phyloP scores from a whole-genome alignment of 2,329 filamentous ascomycete species.

The Pseudopithomyces chartarum region DNA sequence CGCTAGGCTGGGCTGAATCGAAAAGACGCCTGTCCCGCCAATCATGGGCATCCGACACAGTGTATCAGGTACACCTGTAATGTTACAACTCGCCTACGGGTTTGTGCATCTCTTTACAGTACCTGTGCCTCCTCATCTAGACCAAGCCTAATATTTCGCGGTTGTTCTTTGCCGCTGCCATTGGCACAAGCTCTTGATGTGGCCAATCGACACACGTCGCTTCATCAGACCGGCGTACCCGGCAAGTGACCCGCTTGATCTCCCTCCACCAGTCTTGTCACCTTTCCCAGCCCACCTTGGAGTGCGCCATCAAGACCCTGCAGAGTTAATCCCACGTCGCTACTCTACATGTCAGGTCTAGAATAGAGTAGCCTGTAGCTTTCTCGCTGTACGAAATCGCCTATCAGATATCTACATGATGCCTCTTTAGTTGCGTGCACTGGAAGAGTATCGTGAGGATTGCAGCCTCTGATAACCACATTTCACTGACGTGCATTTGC shows the following conservation, averaged over 20 bases:
- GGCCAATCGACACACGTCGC: not conserved
- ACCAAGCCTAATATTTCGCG: not conserved
- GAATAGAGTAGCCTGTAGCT: not conserved
- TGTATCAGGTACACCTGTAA: constrained; percentile 3
- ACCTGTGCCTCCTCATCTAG: not conserved
- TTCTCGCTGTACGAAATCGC: not conserved
- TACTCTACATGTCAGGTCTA: not conserved
- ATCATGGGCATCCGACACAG: not conserved
- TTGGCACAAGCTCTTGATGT: not conserved
- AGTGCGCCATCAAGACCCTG: not conserved
- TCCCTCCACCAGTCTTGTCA: not conserved
- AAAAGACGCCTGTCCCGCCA: not conserved
- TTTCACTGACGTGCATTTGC: not conserved
- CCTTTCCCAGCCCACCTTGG: not conserved
- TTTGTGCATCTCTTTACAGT: not conserved
- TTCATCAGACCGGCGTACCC: not conserved
- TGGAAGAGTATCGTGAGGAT: not conserved
- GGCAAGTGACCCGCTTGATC: not conserved
- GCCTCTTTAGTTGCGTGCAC: not conserved
- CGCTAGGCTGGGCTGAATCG: not conserved
- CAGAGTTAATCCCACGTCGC: not conserved
- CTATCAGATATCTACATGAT: not conserved
- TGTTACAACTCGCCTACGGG: not conserved
- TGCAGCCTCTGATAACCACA: not conserved
- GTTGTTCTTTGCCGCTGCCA: not conserved